Evolutionary conservation across 257 asterid species (phyloP).

Genomic region (Solanum chilense): DNA sequence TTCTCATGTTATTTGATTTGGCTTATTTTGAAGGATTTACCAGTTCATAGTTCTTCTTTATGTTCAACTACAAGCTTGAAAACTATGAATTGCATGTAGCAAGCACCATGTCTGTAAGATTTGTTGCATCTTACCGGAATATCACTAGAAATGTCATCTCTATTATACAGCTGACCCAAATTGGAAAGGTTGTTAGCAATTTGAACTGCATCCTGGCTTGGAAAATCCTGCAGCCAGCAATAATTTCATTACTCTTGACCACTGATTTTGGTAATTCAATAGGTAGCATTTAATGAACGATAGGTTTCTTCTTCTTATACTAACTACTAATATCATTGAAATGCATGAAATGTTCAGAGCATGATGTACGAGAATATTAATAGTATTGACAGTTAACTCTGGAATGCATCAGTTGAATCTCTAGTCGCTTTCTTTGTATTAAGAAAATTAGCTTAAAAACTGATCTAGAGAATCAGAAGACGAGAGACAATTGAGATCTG

Average conservation of each 20-base stretch:
- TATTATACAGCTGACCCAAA: constrained; percentile 73
- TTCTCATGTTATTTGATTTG: not conserved
- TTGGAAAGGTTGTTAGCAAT: constrained; percentile 76
- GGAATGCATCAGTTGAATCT: not conserved
- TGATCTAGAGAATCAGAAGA: not conserved
- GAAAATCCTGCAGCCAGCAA: constrained; percentile 49
- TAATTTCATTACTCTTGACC: not conserved
- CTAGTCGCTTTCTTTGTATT: not conserved
- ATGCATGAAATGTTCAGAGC: not conserved
- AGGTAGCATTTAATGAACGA: not conserved
- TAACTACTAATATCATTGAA: not conserved
- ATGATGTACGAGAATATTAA: not conserved
- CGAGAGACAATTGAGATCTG: not conserved
- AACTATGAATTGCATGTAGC: not conserved
- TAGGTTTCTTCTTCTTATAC: not conserved
- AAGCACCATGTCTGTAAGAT: not conserved
- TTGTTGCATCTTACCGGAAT: constrained; percentile 22
- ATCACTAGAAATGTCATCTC: constrained; percentile 59
- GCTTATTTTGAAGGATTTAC: not conserved
- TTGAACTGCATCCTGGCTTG: constrained; percentile 72
- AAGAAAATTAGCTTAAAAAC: not conserved
- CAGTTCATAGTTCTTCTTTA: not conserved
- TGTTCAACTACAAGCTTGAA: not conserved
- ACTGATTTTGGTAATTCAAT: not conserved
- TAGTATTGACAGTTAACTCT: not conserved